Conservation (phyloP, 441 rosid genomes). For the Monsonia emarginata region DNA sequence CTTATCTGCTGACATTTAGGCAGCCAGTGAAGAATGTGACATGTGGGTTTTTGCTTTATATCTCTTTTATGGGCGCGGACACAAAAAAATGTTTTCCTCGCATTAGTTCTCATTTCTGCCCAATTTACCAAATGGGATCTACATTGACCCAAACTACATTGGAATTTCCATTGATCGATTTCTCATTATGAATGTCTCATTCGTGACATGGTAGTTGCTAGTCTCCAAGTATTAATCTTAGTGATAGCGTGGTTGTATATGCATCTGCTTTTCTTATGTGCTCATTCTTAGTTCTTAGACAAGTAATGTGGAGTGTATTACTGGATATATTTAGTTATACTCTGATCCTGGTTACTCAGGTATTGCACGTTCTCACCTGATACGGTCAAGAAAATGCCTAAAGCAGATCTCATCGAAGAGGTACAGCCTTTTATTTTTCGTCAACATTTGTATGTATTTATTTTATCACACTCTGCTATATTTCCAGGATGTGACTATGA, state of each 20-base stretch:
- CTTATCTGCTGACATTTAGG: too few species aligned
- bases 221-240: too few species aligned
- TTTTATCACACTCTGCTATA: not conserved
- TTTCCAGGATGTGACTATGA: not conserved
- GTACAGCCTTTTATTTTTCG: conserved; percentile 21
- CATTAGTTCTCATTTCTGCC: too few species aligned
- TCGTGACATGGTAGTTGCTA: too few species aligned
- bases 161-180: too few species aligned
- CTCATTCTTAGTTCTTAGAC: not conserved
- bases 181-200: too few species aligned
- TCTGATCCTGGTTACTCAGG: conserved; percentile 23
- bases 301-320: not conserved
- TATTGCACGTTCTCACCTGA: conserved; percentile 59
- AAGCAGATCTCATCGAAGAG: conserved; percentile 52
- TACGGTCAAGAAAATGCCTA: conserved; percentile 49
- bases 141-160: too few species aligned
- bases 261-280: not conserved
- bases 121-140: too few species aligned
- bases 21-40: too few species aligned
- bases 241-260: not conserved
- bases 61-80: too few species aligned
- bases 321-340: not conserved
- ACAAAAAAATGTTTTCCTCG: too few species aligned
- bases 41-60: too few species aligned
- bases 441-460: not conserved